Percentiles rank a stretch among this genome's conserved stretches.
phyloP scores from a whole-genome alignment of 73 alveolate genomes.

The Paramecium sonneborni region DNA sequence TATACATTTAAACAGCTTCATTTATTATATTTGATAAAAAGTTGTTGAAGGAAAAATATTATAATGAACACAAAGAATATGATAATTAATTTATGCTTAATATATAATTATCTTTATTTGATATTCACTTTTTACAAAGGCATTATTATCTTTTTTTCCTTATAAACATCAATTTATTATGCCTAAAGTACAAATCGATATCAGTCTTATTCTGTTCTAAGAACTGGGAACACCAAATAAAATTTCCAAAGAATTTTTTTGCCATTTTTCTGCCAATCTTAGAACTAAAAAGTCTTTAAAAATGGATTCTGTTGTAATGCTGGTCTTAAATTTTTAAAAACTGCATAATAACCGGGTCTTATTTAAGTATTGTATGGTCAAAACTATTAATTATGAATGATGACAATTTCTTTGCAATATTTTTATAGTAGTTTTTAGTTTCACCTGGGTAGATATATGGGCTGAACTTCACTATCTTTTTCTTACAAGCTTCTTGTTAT shows the following conservation, averaged over 20 bases:
- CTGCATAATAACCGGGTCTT: background rate
- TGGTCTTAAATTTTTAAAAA: background rate
- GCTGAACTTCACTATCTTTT: background rate
- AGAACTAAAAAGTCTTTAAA: background rate
- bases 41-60: no score
- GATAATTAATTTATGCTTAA: no score
- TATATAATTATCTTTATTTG: no score
- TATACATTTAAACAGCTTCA: no score
- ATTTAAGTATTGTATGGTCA: background rate
- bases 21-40: no score
- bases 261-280: background rate
- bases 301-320: background rate
- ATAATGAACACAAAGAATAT: no score
- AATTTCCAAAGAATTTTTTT: background rate
- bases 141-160: background rate
- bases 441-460: background rate
- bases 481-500: background rate
- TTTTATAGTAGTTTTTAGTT: slow-evolving; percentile 5
- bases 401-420: background rate
- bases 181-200: background rate
- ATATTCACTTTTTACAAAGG: background rate
- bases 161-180: background rate
- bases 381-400: background rate
- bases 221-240: background rate
- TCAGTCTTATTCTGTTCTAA: background rate